These are phyloP conservation scores for Nasturtium officinale DNA, from an alignment of 345 rosid species.

Conservation along the genomic window DNA sequence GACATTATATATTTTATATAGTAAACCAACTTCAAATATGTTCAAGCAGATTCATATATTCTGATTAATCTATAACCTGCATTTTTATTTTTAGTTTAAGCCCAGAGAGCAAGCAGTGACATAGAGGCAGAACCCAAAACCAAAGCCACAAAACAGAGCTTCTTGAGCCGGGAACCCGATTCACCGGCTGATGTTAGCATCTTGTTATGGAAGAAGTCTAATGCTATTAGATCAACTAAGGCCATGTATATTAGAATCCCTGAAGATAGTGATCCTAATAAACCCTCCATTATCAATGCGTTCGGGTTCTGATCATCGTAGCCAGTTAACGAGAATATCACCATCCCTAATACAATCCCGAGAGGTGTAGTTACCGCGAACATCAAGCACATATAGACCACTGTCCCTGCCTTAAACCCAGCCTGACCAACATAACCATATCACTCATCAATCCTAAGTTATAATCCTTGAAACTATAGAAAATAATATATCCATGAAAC, in stretches of 20 bases:
- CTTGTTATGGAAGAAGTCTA: constrained; percentile 92
- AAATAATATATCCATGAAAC: background rate
- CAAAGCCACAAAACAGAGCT: constrained; percentile 69
- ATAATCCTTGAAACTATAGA: background rate
- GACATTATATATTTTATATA: background rate
- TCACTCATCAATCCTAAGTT: background rate
- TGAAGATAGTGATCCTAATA: constrained; percentile 80
- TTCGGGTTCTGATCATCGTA: constrained; percentile 76
- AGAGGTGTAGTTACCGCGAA: constrained; percentile 89
- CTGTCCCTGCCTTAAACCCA: constrained; percentile 70
- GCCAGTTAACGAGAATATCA: constrained; percentile 72
- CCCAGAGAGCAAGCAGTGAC: constrained; percentile 98
- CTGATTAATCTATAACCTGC: background rate
- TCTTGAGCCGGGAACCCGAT: constrained; percentile 66
- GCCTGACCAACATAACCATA: constrained; percentile 55
- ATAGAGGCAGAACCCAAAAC: constrained; percentile 73
- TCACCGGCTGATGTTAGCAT: constrained; percentile 44
- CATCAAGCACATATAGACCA: constrained; percentile 87
- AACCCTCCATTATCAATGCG: constrained; percentile 85
- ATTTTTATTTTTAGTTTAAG: constrained; percentile 43
- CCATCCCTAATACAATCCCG: constrained; percentile 86
- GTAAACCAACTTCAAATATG: background rate
- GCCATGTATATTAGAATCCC: constrained; percentile 96
- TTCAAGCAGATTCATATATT: constrained; percentile 8
- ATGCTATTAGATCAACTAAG: constrained; percentile 84